Evolutionary conservation across 345 rosid species (phyloP).

Genomic region (Lepidium sativum): DNA sequence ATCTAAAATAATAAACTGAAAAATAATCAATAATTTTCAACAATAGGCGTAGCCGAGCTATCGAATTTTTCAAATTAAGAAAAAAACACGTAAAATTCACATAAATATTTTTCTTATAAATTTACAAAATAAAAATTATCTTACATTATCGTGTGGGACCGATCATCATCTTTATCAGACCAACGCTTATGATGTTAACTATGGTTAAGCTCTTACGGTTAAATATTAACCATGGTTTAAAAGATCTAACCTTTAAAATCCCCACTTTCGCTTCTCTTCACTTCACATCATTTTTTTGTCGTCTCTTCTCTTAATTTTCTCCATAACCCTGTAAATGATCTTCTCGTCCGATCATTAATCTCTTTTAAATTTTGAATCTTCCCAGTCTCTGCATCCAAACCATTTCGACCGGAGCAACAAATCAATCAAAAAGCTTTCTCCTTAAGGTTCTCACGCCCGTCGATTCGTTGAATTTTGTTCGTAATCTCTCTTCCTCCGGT

Average conservation of each 20-base stretch:
- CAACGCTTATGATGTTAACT: constrained; percentile 10
- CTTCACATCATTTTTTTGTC: constrained; percentile 14
- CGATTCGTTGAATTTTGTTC: too few relatives aligned
- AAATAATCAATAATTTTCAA: too few relatives aligned
- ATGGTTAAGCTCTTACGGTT: constrained; percentile 1
- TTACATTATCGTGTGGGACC: constrained; percentile 11
- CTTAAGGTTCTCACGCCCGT: too few relatives aligned
- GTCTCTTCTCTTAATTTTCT: background rate
- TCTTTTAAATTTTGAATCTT: background rate
- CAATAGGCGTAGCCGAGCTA: background rate
- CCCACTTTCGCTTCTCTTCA: constrained; percentile 15
- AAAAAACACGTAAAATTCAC: background rate
- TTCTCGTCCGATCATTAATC: constrained; percentile 18
- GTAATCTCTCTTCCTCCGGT: constrained; percentile 13
- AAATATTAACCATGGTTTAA: constrained; percentile 9
- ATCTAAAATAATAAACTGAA: too few relatives aligned
- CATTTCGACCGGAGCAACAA: too few relatives aligned
- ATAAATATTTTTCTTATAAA: background rate
- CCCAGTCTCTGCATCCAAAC: too few relatives aligned
- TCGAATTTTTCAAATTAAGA: background rate
- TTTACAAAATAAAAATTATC: background rate
- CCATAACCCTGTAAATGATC: background rate
- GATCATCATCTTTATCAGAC: constrained; percentile 15
- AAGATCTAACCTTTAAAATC: constrained; percentile 23
- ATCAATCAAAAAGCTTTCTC: too few relatives aligned